Evolutionary conservation across 2,329 filamentous ascomycete species (phyloP).

Genomic region (Graphilbum fragrans): DNA sequence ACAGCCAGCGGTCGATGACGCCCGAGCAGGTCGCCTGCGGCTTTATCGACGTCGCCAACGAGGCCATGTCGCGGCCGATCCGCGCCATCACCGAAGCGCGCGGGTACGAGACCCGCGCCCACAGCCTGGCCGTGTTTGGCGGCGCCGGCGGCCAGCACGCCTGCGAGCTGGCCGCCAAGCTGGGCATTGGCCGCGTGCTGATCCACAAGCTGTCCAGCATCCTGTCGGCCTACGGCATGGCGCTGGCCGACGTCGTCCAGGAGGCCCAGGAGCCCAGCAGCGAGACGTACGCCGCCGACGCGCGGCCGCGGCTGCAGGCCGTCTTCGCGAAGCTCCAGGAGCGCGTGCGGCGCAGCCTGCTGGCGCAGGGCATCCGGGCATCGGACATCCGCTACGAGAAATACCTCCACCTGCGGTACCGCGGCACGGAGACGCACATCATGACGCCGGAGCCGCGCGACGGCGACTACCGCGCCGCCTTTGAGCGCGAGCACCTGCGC

Average conservation of each 20-base stretch:
- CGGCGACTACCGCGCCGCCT: slow-evolving; percentile 67
- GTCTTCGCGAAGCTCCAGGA: slow-evolving; percentile 33
- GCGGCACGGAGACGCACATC: slow-evolving; percentile 78
- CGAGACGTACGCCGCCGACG: slow-evolving; percentile 37
- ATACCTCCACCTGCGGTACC: slow-evolving; percentile 86
- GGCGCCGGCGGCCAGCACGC: slow-evolving; percentile 87
- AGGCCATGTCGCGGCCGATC: slow-evolving; percentile 83
- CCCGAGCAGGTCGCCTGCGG: slow-evolving; percentile 78
- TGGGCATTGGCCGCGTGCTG: slow-evolving; percentile 75
- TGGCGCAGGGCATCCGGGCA: slow-evolving; percentile 66
- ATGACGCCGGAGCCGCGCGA: slow-evolving; percentile 70
- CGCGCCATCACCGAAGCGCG: slow-evolving; percentile 85
- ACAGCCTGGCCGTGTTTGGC: slow-evolving; percentile 83
- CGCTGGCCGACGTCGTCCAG: slow-evolving; percentile 81
- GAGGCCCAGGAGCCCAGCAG: slow-evolving; percentile 72
- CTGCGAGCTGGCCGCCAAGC: slow-evolving; percentile 70
- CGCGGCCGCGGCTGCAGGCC: slow-evolving; percentile 33
- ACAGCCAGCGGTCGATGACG: slow-evolving; percentile 58
- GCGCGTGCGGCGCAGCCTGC: slow-evolving; percentile 51
- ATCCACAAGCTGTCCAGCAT: slow-evolving; percentile 81
- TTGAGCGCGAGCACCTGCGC: slow-evolving; percentile 75
- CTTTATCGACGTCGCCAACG: slow-evolving; percentile 80
- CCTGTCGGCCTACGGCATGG: slow-evolving; percentile 84
- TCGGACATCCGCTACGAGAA: slow-evolving; percentile 71
- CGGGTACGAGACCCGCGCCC: slow-evolving; percentile 78